Base-by-base conservation (phyloP, 2,329 filamentous ascomycete genomes). In the Aureobasidium leucospermi region DNA sequence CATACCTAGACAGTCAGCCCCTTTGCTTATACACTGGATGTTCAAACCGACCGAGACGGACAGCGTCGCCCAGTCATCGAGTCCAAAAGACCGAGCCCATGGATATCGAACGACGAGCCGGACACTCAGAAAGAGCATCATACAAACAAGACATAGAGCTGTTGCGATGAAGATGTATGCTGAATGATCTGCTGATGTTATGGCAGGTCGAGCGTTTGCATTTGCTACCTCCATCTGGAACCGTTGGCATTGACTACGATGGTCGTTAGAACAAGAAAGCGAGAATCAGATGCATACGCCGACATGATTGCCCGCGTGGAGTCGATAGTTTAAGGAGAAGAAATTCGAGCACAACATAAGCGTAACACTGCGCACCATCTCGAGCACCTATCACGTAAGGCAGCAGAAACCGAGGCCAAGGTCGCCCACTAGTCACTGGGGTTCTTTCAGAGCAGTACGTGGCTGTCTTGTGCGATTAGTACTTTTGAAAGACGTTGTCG, bases 381-480 rank as follows among this genome's bases (percentile, higher is more conserved):
- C 10, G 16, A 34, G 39, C 15, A 8, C 15, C 10, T 13, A 19
- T 43, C 29, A 43, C 28, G 43, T 11, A 15, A 23, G 36, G 36
- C 34, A 52, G 48, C 23, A 23, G 23, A 52, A 41, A 41, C 48
- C 48, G 48, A 52, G 36, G 48, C 16, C 39, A 34, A 43, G 28
- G 10, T 42, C 15, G 39, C n/a, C 19, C 28, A 43, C 7, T 43
- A 13, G 10, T 34, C 39, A 16, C 23, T 23, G 23, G 23, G 23
- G 8, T 34, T 43, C 38, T 29, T 43, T n/a, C 10, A 43, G 23
- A 55, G 51, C 51, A 55, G 51, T 43, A 55, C 38, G 23, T 55
- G 51, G 51, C 51, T 42, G 38, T 23, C 39, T 42, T 55, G 51
- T 55, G 51, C 39, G 51, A 55, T 55, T 55, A 31, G 39, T 43